Percentiles rank a stretch among this genome's conserved stretches.
Conservation (phyloP, 305 asterid species). For the Salvia sclarea region DNA sequence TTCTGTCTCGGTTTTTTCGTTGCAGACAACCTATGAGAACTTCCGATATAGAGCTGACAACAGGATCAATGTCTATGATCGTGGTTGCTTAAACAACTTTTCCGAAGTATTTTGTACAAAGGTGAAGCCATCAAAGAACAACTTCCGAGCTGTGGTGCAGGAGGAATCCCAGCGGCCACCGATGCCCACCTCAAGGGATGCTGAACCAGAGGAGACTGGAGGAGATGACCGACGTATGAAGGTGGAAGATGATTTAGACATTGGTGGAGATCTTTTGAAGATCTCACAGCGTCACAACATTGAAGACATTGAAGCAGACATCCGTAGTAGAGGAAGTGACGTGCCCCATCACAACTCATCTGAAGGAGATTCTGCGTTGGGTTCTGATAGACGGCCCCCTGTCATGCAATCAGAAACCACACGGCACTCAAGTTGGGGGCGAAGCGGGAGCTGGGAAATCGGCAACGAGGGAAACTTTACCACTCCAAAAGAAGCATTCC, state of each 20-base stretch:
- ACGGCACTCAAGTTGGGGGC: constrained; percentile 70
- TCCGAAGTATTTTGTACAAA: constrained; percentile 91
- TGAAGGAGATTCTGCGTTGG: constrained; percentile 65
- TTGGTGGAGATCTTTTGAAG: constrained; percentile 87
- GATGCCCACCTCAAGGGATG: constrained; percentile 52
- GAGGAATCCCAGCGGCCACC: constrained; percentile 68
- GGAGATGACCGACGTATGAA: constrained; percentile 69
- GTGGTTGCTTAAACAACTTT: constrained; percentile 73
- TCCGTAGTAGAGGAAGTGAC: constrained; percentile 84
- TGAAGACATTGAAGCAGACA: constrained; percentile 87
- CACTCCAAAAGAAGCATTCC: constrained; percentile 53
- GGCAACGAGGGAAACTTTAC: constrained; percentile 57
- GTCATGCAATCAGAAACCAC: constrained; percentile 52
- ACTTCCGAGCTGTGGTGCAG: constrained; percentile 72
- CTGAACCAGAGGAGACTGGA: constrained; percentile 49
- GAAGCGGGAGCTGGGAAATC: constrained; percentile 80
- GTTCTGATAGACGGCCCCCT: constrained; percentile 64
- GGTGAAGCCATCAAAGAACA: constrained; percentile 84
- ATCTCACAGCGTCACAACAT: constrained; percentile 93
- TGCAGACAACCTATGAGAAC: constrained; percentile 94
- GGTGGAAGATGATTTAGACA: constrained; percentile 84
- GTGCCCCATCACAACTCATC: constrained; percentile 66
- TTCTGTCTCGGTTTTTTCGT: constrained; percentile 29
- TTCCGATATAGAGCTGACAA: constrained; percentile 88
- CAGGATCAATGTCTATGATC: constrained; percentile 78